phyloP scores from a whole-genome alignment of 139 green algal genomes.

The Spirogloea muscicola region DNA sequence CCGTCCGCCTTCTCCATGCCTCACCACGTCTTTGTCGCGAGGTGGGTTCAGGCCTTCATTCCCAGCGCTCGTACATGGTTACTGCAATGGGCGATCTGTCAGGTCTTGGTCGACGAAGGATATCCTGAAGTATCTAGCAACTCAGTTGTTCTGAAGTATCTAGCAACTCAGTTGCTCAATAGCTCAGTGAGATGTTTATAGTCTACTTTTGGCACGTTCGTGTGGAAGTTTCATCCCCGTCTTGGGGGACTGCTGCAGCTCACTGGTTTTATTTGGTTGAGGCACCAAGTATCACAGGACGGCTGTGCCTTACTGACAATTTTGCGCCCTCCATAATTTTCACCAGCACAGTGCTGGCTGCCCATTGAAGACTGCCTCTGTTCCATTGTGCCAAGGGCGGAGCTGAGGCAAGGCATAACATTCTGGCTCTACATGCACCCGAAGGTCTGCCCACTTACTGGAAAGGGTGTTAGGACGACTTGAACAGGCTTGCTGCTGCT shows the following conservation, averaged over 20 bases:
- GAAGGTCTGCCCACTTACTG: slow-evolving; percentile 11
- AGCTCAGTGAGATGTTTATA: not conserved
- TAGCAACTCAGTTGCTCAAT: not conserved
- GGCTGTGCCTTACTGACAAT: not conserved
- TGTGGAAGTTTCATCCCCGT: not conserved
- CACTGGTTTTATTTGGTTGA: not conserved
- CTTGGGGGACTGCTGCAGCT: too few species aligned
- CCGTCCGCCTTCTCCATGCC: slow-evolving; percentile 7
- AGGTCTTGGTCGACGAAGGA: not conserved
- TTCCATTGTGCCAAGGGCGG: not conserved
- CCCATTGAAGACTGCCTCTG: slow-evolving; percentile 25
- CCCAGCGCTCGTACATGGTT: not conserved
- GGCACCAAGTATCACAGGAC: not conserved
- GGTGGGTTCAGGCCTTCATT: not conserved
- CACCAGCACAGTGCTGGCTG: slow-evolving; percentile 25
- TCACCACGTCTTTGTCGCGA: not conserved
- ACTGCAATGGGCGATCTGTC: not conserved
- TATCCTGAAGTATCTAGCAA: not conserved
- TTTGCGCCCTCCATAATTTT: not conserved
- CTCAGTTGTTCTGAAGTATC: not conserved
- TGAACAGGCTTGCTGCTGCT: not conserved
- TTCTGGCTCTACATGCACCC: slow-evolving; percentile 47
- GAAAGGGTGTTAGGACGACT: not conserved
- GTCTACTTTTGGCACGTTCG: not conserved
- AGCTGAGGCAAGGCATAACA: not conserved